Evolutionary conservation across 495 filamentous ascomycete species (phyloP).

Genomic region (Aspergillus cristatus): DNA sequence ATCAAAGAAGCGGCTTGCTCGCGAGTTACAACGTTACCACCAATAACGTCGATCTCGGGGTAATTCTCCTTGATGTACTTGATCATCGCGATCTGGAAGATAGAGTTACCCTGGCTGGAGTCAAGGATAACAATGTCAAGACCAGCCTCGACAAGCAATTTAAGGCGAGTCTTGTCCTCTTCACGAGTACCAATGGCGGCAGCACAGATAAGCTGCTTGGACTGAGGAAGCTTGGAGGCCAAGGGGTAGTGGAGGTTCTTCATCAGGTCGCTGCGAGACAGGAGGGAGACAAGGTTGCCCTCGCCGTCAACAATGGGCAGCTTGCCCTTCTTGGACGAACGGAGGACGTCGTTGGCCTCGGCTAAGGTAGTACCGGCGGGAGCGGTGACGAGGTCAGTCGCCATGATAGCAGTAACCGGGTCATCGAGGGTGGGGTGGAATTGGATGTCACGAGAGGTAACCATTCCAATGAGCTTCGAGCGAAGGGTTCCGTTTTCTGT

Average conservation of each 20-base stretch:
- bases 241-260: slow-evolving; percentile 98
- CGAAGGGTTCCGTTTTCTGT: slow-evolving; percentile 85
- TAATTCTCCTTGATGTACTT: slow-evolving; percentile 83
- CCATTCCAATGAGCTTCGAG: slow-evolving; percentile 91
- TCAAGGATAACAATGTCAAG: slow-evolving; percentile 94
- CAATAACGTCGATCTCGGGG: slow-evolving; percentile 87
- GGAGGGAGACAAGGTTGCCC: slow-evolving; percentile 85
- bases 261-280: slow-evolving; percentile 94
- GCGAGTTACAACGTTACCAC: slow-evolving; percentile 93
- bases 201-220: slow-evolving; percentile 94
- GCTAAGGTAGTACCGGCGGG: slow-evolving; percentile 70
- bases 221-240: slow-evolving; percentile 92
- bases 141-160: slow-evolving; percentile 84
- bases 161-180: slow-evolving; percentile 79
- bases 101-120: slow-evolving; percentile 91
- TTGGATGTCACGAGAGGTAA: slow-evolving; percentile 96
- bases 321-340: slow-evolving; percentile 97
- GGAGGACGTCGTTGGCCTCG: slow-evolving; percentile 89
- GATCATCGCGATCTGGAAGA: slow-evolving; percentile 97
- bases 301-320: slow-evolving; percentile 86
- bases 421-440: slow-evolving; percentile 65
- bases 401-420: slow-evolving; percentile 86
- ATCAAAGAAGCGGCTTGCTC: slow-evolving; percentile 91
- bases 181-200: slow-evolving; percentile 92
- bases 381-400: slow-evolving; percentile 89